phyloP scores from a whole-genome alignment of 257 asterid species.

The Solanum dulcamara region DNA sequence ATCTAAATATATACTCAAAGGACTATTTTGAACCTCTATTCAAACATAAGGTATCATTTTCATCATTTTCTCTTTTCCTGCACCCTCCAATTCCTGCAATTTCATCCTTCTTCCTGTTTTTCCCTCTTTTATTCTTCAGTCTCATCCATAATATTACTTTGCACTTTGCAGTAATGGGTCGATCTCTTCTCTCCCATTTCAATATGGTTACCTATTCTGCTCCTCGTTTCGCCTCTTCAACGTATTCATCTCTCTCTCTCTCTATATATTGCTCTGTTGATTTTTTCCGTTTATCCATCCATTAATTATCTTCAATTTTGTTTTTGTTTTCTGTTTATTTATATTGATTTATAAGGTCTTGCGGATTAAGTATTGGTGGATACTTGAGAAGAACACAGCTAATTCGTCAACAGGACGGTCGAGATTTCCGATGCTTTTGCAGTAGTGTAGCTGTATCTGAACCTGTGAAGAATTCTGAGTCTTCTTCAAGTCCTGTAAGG shows the following conservation, averaged over 20 bases:
- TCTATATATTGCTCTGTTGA: not conserved
- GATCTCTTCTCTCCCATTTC: slow-evolving; percentile 51
- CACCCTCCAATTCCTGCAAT: not conserved
- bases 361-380: not conserved
- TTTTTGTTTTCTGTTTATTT: not conserved
- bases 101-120: not conserved
- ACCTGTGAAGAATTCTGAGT: slow-evolving; percentile 36
- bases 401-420: slow-evolving; percentile 12
- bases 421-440: slow-evolving; percentile 42
- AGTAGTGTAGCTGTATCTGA: slow-evolving; percentile 34
- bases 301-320: not conserved
- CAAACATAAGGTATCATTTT: too few species aligned
- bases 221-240: slow-evolving; percentile 42
- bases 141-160: not conserved
- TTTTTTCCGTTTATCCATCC: not conserved
- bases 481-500: slow-evolving; percentile 42
- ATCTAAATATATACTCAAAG: too few species aligned
- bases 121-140: not conserved
- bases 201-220: slow-evolving; percentile 36
- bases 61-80: not conserved
- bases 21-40: too few species aligned
- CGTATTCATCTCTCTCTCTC: slow-evolving; percentile 10
- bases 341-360: slow-evolving; percentile 18
- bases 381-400: slow-evolving; percentile 15
- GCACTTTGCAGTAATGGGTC: slow-evolving; percentile 41